Evolutionary conservation across 345 rosid species (phyloP).

Genomic region (Arabis alpina): DNA sequence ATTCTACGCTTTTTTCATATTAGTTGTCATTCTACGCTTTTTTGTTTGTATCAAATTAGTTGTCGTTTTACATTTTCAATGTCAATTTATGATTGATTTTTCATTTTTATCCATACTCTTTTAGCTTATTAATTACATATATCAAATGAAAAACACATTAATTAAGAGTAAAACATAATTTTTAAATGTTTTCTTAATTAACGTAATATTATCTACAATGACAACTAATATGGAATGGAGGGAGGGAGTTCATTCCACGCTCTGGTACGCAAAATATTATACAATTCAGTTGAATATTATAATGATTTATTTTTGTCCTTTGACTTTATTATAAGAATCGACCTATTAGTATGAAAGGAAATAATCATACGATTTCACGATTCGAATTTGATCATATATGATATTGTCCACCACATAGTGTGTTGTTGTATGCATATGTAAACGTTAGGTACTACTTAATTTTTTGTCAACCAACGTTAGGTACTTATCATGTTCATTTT

Average conservation of each 20-base stretch:
- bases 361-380: conserved; percentile 2
- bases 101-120: too few species aligned
- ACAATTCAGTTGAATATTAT: neutral
- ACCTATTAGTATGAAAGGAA: neutral
- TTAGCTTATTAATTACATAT: too few species aligned
- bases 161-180: too few species aligned
- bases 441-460: conserved; percentile 9
- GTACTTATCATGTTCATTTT: conserved; percentile 4
- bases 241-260: neutral
- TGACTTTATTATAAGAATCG: conserved; percentile 12
- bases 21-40: too few species aligned
- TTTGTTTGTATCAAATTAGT: too few species aligned
- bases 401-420: neutral
- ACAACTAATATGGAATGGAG: too few species aligned
- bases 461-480: conserved; percentile 6
- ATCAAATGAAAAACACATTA: too few species aligned
- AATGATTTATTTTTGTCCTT: neutral
- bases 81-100: too few species aligned
- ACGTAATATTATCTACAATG: too few species aligned
- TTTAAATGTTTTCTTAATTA: too few species aligned
- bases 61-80: too few species aligned
- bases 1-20: too few species aligned
- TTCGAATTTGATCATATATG: neutral
- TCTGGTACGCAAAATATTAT: neutral
- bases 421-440: conserved; percentile 26